phyloP scores from a whole-genome alignment of 2,329 filamentous ascomycete genomes.

The Arthrobotrys sinensis region DNA sequence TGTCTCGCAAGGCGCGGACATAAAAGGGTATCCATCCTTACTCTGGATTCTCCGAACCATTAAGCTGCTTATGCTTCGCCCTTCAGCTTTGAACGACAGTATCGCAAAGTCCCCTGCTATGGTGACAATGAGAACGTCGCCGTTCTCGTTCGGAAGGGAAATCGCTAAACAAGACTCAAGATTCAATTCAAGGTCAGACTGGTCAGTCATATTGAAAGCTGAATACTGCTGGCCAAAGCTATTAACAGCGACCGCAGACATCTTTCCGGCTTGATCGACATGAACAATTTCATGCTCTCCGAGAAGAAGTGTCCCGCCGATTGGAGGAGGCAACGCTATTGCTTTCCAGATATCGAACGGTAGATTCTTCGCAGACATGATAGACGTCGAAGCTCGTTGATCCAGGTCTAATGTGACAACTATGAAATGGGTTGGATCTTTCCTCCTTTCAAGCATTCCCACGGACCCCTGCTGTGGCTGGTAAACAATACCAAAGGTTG shows the following conservation, averaged over 20 bases:
- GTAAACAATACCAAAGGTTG: conserved; percentile 94
- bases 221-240: conserved; percentile 87
- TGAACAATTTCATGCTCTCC: conserved; percentile 94
- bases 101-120: conserved; percentile 81
- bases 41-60: conserved; percentile 77
- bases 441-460: conserved; percentile 77
- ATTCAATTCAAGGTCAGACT: conserved; percentile 83
- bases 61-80: conserved; percentile 89
- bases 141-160: conserved; percentile 80
- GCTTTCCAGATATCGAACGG: conserved; percentile 90
- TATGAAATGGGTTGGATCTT: conserved; percentile 88
- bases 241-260: conserved; percentile 93
- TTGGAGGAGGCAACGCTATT: conserved; percentile 84
- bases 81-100: conserved; percentile 87
- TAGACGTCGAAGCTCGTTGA: conserved; percentile 91
- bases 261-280: conserved; percentile 93
- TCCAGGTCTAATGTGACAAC: conserved; percentile 96
- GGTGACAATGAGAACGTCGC: conserved; percentile 87
- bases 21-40: conserved; percentile 77
- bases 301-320: conserved; percentile 88
- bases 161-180: conserved; percentile 87
- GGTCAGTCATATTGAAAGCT: conserved; percentile 84
- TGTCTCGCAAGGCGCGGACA: conserved; percentile 75
- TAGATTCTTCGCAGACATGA: conserved; percentile 86
- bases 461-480: conserved; percentile 81